Base-by-base conservation (phyloP, 1,284 basidiomycete species). In the Agaricales sp. region DNA sequence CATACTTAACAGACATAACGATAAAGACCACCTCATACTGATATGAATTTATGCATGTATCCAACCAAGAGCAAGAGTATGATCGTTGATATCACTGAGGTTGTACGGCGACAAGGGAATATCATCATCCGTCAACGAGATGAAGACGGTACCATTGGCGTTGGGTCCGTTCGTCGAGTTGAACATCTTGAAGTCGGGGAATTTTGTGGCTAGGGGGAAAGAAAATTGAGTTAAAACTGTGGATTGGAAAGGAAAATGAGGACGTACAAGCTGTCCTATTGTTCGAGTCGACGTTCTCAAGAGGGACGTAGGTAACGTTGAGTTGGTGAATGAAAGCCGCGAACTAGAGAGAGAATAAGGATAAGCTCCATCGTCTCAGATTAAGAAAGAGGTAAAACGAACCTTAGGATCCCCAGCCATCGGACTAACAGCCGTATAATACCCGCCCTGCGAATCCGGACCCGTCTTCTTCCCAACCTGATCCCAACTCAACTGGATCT, bases 281-380 rank as follows among this genome's bases (percentile, higher is more conserved):
- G 11, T 35, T n/a, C 8, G 30, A 11, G n/a, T 35, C 30, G n/a
- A 35, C 45, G 51, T 73, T 68, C 26, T 66, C 63, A 19, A 78
- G 62, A 0, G 69, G 67, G 3, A 75, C 75, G 63, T 75, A 83
- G 13, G 81, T 83, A n/a, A 70, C 70, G 67, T 83, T 83, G 48
- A 81, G 61, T 59, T 83, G 79, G 21, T 68, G 71, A 43, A 82
- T 73, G 73, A 75, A 80, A 35, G 70, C 77, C 43, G 63, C 69
- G 41, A 57, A 73, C 64, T 66, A 39, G 2, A 37, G 26, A 23
- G 14, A 43, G 45, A 25, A 43, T 38, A 4, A 39, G 47, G 19
- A 51, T n/a, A 24, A 51, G 30, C 2, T 19, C 16, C n/a, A 58
- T n/a, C n/a, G n/a, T n/a, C n/a, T n/a, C n/a, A n/a, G n/a, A n/a